A percentile compares a stretch with the other conserved stretches of the same genome.
phyloP scores from a whole-genome alignment of 768 basidiomycete genomes.

The Clitopilus passeckerianus region DNA sequence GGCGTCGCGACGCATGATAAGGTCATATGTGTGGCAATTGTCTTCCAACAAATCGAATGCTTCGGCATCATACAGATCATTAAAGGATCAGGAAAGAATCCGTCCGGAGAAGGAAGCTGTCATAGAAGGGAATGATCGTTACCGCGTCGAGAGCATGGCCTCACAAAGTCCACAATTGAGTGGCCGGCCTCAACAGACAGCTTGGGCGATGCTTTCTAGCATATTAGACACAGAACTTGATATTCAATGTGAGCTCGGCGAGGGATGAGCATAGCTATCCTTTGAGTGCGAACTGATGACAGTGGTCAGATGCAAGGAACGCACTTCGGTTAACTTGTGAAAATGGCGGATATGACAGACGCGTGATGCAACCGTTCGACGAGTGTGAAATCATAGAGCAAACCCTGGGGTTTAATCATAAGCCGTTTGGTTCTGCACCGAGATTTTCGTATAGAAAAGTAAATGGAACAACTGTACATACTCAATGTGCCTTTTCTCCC shows the following conservation, averaged over 20 bases:
- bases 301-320: neutral
- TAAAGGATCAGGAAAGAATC: constrained; percentile 5
- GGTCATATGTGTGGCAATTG: neutral
- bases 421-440: neutral
- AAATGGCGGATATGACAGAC: neutral
- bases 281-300: neutral
- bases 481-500: neutral
- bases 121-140: constrained; percentile 10
- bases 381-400: neutral
- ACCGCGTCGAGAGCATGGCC: neutral
- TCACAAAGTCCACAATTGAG: neutral
- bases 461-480: neutral
- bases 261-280: neutral
- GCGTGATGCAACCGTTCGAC: neutral
- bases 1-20: constrained; percentile 2
- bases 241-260: neutral
- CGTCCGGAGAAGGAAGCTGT: constrained; percentile 9
- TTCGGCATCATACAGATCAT: constrained; percentile 4
- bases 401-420: neutral
- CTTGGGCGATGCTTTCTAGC: neutral
- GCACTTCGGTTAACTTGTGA: neutral
- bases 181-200: neutral
- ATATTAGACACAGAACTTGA: neutral
- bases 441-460: neutral
- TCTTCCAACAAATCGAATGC: neutral